A percentile compares a stretch with the other conserved stretches of the same genome.
These are phyloP conservation scores for Colletotrichum coccodes DNA, from an alignment of 2,329 filamentous ascomycete genomes.

Conservation along the genomic window DNA sequence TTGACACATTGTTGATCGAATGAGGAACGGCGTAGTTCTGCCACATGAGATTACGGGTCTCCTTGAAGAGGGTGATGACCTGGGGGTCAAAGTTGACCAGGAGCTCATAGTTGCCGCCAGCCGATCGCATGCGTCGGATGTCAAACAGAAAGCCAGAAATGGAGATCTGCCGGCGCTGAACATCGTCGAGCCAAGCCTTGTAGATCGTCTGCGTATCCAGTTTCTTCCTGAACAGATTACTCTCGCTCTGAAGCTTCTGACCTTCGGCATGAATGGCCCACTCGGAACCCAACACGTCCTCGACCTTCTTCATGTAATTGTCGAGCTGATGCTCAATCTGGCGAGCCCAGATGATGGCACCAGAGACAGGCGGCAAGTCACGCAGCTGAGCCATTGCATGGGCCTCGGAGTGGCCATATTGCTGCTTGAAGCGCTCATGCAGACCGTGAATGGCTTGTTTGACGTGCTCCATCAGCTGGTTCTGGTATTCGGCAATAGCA, in stretches of 20 bases:
- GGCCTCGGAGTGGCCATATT: slow-evolving; percentile 97
- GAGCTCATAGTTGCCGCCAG: slow-evolving; percentile 88
- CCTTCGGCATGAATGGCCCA: slow-evolving; percentile 96
- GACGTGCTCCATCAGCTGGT: slow-evolving; percentile 96
- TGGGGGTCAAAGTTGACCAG: slow-evolving; percentile 97
- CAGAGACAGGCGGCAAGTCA: slow-evolving; percentile 94
- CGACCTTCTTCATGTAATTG: slow-evolving; percentile 99
- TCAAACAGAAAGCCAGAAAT: slow-evolving; percentile 94
- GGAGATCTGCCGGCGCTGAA: slow-evolving; percentile 86
- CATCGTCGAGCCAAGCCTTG: slow-evolving; percentile 93
- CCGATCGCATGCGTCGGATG: slow-evolving; percentile 87
- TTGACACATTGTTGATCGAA: slow-evolving; percentile 93
- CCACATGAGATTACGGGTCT: slow-evolving; percentile 96
- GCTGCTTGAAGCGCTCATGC: slow-evolving; percentile 97
- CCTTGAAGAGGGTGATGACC: slow-evolving; percentile 97
- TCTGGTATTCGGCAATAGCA: slow-evolving; percentile 97
- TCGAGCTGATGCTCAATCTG: slow-evolving; percentile 97
- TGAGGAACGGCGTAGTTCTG: slow-evolving; percentile 95
- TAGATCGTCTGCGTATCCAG: slow-evolving; percentile 94
- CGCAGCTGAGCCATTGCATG: slow-evolving; percentile 98
- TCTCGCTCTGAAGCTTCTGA: slow-evolving; percentile 91
- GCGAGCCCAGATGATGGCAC: slow-evolving; percentile 96
- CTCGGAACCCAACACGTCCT: slow-evolving; percentile 92
- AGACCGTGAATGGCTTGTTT: slow-evolving; percentile 94
- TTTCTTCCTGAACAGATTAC: slow-evolving; percentile 94